phyloP scores from a whole-genome alignment of 2,329 filamentous ascomycete genomes.

The Tolypocladium amazonense region DNA sequence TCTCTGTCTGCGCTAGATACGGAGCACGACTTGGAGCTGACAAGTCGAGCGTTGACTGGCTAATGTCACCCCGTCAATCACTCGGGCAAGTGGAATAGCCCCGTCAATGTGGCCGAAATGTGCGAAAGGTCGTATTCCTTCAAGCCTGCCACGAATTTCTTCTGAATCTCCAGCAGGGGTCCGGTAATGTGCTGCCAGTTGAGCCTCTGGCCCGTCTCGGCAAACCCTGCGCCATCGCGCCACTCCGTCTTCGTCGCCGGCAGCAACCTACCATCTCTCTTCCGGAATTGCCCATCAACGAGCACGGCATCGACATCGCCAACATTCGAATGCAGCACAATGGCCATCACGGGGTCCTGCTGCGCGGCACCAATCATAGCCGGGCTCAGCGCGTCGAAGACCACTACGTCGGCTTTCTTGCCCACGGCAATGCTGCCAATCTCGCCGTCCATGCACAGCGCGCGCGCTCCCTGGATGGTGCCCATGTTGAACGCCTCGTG shows the following conservation, averaged over 20 bases:
- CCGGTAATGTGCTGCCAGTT: neutral
- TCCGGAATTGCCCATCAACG: conserved; percentile 13
- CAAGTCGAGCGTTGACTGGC: neutral
- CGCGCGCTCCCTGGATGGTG: conserved; percentile 33
- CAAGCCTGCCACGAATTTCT: neutral
- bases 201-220: neutral
- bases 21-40: too few relatives aligned
- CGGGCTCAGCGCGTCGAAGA: conserved; percentile 27
- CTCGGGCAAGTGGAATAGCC: neutral
- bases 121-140: neutral
- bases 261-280: neutral
- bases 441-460: conserved; percentile 26
- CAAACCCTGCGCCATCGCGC: neutral
- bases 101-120: neutral
- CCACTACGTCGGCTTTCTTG: conserved; percentile 31
- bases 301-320: conserved; percentile 39
- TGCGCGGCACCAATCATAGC: conserved; percentile 8
- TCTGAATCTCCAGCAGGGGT: neutral
- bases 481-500: conserved; percentile 37
- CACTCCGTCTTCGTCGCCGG: neutral
- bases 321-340: conserved; percentile 39
- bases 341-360: conserved; percentile 38
- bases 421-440: conserved; percentile 35
- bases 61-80: neutral
- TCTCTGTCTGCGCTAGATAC: too few relatives aligned